phyloP scores from a whole-genome alignment of 2,329 filamentous ascomycete species.

The Rutstroemia sp. region DNA sequence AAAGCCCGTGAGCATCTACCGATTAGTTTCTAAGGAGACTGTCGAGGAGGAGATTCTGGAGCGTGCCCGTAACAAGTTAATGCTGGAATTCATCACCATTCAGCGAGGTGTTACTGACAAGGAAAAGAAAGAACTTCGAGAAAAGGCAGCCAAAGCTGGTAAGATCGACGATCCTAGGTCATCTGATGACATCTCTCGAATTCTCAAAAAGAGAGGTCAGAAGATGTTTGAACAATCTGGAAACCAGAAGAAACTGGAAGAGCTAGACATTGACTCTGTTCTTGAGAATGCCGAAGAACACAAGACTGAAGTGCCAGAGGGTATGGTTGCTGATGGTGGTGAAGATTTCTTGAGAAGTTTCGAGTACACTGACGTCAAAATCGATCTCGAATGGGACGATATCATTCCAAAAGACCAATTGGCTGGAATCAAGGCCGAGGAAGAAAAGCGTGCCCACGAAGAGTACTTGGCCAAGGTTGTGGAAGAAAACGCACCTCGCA shows the following conservation, averaged over 20 bases:
- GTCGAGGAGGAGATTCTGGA: conserved; percentile 97
- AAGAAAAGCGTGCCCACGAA: conserved; percentile 76
- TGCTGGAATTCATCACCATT: conserved; percentile 95
- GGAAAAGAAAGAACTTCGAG: conserved; percentile 66
- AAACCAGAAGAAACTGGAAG: conserved; percentile 93
- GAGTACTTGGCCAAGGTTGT: conserved; percentile 75
- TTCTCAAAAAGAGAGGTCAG: conserved; percentile 95
- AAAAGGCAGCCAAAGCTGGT: conserved; percentile 73
- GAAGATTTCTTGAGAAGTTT: conserved; percentile 88
- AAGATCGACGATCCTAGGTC: conserved; percentile 77
- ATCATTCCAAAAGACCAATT: conserved; percentile 95
- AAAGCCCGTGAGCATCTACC: conserved; percentile 91
- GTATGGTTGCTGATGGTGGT: conserved; percentile 90
- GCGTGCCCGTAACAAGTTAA: conserved; percentile 91
- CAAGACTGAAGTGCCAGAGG: conserved; percentile 90
- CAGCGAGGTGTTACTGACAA: conserved; percentile 96
- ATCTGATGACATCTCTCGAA: conserved; percentile 90
- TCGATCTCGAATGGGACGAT: conserved; percentile 95
- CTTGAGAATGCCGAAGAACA: conserved; percentile 95
- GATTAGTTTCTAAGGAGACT: conserved; percentile 94
- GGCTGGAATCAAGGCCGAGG: conserved; percentile 80
- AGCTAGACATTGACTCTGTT: conserved; percentile 95
- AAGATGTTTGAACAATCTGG: conserved; percentile 98
- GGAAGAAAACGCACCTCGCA: conserved; percentile 79
- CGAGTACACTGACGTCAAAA: conserved; percentile 96